These are phyloP conservation scores for Exophiala aquamarina DNA, from an alignment of 2,329 filamentous ascomycete species.

Conservation along the genomic window DNA sequence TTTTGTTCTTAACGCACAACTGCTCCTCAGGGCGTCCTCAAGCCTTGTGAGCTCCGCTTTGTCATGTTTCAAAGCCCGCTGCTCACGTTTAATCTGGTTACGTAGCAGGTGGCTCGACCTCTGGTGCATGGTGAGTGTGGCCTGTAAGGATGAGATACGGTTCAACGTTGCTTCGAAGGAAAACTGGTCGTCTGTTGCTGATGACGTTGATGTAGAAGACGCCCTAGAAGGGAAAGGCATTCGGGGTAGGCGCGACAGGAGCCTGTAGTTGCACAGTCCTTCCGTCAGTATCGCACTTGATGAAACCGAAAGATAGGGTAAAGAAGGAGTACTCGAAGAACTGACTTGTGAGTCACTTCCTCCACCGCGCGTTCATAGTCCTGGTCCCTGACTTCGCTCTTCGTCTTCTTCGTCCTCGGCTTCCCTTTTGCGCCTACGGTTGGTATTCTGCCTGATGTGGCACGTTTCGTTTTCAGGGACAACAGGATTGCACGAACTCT, in stretches of 20 bases:
- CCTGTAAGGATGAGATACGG: slow-evolving; percentile 33
- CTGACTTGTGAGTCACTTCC: slow-evolving; percentile 18
- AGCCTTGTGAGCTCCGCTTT: slow-evolving; percentile 41
- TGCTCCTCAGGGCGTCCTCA: slow-evolving; percentile 43
- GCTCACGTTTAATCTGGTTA: slow-evolving; percentile 43
- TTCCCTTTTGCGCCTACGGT: slow-evolving; percentile 1
- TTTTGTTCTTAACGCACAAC: slow-evolving; percentile 39
- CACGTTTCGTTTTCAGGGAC: slow-evolving; percentile 36
- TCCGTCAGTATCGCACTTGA: too few species aligned
- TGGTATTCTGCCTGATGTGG: slow-evolving; percentile 13
- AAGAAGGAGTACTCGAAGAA: neutral
- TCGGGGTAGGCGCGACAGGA: slow-evolving; percentile 40
- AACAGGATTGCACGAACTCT: slow-evolving; percentile 43
- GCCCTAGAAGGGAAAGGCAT: slow-evolving; percentile 42
- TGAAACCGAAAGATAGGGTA: too few species aligned
- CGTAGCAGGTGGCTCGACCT: slow-evolving; percentile 42
- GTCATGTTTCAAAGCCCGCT: slow-evolving; percentile 42
- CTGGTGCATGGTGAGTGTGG: slow-evolving; percentile 39
- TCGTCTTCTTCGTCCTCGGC: neutral
- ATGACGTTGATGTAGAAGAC: neutral
- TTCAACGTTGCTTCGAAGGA: slow-evolving; percentile 45
- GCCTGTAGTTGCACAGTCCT: slow-evolving; percentile 14
- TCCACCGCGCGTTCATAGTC: slow-evolving; percentile 20
- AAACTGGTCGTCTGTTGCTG: slow-evolving; percentile 37
- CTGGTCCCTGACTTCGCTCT: slow-evolving; percentile 11